phyloP scores from a whole-genome alignment of 805 yeast species.

The Jamesozyma lodderae region DNA sequence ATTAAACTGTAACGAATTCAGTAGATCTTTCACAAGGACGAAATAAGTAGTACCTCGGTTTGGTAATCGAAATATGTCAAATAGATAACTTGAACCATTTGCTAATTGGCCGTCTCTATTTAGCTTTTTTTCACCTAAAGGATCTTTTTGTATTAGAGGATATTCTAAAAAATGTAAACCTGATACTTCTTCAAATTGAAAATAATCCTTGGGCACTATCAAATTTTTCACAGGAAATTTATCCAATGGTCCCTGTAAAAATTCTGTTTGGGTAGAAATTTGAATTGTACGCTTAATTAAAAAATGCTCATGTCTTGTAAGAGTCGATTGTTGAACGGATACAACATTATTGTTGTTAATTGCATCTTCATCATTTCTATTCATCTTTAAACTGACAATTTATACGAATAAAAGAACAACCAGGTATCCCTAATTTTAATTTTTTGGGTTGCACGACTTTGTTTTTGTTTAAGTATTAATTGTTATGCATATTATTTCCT shows the following conservation, averaged over 20 bases:
- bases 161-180: slow-evolving; percentile 9
- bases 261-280: slow-evolving; percentile 11
- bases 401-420: too few relatives aligned
- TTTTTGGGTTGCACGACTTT: too few relatives aligned
- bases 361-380: too few relatives aligned
- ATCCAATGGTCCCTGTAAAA: slow-evolving; percentile 17
- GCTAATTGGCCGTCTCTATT: slow-evolving; percentile 31
- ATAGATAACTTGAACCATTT: slow-evolving; percentile 34
- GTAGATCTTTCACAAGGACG: slow-evolving; percentile 30
- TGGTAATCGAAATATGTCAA: slow-evolving; percentile 35
- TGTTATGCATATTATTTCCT: too few relatives aligned
- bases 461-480: too few relatives aligned
- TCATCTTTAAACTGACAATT: too few relatives aligned
- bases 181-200: slow-evolving; percentile 6
- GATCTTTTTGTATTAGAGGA: slow-evolving; percentile 27
- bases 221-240: slow-evolving; percentile 16
- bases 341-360: too few relatives aligned
- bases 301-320: slow-evolving; percentile 15
- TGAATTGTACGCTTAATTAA: slow-evolving; percentile 19
- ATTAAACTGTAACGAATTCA: slow-evolving; percentile 32
- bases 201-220: slow-evolving; percentile 12
- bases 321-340: neutral
- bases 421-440: too few relatives aligned
- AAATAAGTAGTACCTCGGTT: slow-evolving; percentile 31
- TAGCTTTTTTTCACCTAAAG: slow-evolving; percentile 40